phyloP scores from a whole-genome alignment of 176 grass and related monocot genomes.

The Aegilops speltoides region DNA sequence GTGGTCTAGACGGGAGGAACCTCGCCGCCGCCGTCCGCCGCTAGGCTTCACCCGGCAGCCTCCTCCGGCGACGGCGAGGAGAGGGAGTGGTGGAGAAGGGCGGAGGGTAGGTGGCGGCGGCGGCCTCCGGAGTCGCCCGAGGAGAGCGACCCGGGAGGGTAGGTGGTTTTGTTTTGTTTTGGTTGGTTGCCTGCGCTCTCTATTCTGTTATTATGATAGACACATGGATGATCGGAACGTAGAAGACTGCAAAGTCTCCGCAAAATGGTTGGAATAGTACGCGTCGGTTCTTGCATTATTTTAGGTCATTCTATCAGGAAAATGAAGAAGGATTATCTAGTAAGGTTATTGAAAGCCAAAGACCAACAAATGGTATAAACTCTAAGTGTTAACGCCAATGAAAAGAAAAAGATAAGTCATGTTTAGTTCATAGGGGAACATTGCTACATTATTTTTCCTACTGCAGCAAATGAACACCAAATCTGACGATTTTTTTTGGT shows the following conservation, averaged over 20 bases:
- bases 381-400: not conserved
- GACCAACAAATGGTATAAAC: not conserved
- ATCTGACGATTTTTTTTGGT: no score
- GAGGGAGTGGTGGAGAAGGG: no score
- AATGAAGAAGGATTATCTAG: not conserved
- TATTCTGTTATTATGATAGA: not conserved
- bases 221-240: no score
- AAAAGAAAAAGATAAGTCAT: not conserved
- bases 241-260: not conserved
- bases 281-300: not conserved
- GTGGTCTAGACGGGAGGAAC: no score
- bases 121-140: no score
- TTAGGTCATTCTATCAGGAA: constrained; percentile 7
- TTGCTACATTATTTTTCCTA: not conserved
- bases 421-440: not conserved
- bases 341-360: not conserved
- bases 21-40: no score
- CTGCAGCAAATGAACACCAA: not conserved
- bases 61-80: no score
- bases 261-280: not conserved
- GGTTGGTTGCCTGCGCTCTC: no score
- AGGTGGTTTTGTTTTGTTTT: no score
- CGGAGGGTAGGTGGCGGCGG: no score
- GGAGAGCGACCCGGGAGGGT: no score
- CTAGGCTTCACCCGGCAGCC: no score